Evolutionary conservation across 1,284 basidiomycete species (phyloP).

Genomic region (Naganishia cerealis): DNA sequence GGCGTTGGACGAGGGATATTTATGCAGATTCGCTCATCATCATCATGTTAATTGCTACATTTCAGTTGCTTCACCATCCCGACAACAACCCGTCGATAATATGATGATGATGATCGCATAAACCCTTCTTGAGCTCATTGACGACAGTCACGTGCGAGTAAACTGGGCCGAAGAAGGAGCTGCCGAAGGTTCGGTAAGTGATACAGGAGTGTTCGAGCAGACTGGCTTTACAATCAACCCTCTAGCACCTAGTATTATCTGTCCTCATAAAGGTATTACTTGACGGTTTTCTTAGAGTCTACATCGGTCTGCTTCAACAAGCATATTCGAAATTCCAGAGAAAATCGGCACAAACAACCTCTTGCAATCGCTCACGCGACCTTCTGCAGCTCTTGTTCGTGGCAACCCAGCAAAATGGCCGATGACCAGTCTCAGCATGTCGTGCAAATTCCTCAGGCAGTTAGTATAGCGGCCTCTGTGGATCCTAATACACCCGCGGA

Average conservation of each 20-base stretch:
- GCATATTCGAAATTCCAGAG: conserved; percentile 3
- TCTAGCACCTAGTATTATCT: background rate
- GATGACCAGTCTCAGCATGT: conserved; percentile 43
- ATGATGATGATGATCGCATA: no score
- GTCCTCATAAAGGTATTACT: background rate
- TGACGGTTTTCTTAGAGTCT: background rate
- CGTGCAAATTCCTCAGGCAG: conserved; percentile 52
- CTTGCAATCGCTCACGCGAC: conserved; percentile 25
- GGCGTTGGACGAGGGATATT: no score
- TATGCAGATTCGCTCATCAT: no score
- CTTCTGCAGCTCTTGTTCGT: background rate
- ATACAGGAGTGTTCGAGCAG: no score
- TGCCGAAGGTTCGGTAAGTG: no score
- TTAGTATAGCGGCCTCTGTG: conserved; percentile 49
- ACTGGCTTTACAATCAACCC: no score
- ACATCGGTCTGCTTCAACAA: background rate
- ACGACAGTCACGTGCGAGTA: no score
- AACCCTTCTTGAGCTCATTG: no score
- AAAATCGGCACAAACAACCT: background rate
- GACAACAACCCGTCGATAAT: no score
- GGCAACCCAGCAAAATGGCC: conserved; percentile 5
- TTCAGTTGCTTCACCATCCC: no score
- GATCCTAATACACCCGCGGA: conserved; percentile 45
- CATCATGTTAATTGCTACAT: no score
- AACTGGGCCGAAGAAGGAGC: no score